Conservation (phyloP, 2,329 filamentous ascomycete species). For the Claviceps digitariae region DNA sequence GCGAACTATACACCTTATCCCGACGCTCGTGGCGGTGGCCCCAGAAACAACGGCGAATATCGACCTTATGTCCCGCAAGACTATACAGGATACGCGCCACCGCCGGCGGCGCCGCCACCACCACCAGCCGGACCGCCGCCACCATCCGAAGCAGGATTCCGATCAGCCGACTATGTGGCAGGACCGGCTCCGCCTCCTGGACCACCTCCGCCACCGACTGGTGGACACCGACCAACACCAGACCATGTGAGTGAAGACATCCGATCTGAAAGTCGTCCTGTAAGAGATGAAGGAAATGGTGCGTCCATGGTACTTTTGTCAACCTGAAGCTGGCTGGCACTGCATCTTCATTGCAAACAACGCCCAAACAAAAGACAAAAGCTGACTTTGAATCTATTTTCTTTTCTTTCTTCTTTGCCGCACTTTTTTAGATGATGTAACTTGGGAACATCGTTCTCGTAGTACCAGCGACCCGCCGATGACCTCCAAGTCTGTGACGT, state of each 20-base stretch:
- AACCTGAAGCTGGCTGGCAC: slow-evolving; percentile 6
- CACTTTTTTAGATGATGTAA: slow-evolving; percentile 17
- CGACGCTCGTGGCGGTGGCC: slow-evolving; percentile 15
- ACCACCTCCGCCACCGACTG: slow-evolving; percentile 17
- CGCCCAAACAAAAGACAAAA: slow-evolving; percentile 8
- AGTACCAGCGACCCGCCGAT: not conserved
- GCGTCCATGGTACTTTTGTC: slow-evolving; percentile 20
- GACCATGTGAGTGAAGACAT: slow-evolving; percentile 31
- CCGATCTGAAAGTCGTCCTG: slow-evolving; percentile 13
- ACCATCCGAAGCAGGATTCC: slow-evolving; percentile 6
- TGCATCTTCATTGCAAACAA: not conserved
- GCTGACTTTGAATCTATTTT: not conserved
- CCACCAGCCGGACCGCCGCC: slow-evolving; percentile 22
- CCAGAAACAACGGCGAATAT: slow-evolving; percentile 18
- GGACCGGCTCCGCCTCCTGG: slow-evolving; percentile 13
- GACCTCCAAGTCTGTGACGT: slow-evolving; percentile 29
- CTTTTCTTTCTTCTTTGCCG: too few species aligned
- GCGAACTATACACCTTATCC: slow-evolving; percentile 10
- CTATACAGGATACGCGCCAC: slow-evolving; percentile 27
- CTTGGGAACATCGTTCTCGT: not conserved
- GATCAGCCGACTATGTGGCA: slow-evolving; percentile 8
- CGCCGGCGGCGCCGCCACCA: slow-evolving; percentile 15
- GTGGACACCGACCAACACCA: slow-evolving; percentile 22
- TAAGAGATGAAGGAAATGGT: slow-evolving; percentile 22
- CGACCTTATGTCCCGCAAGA: slow-evolving; percentile 29